Percentiles rank a stretch among this genome's conserved stretches.
Conservation (phyloP, 2,329 filamentous ascomycete species). For the Neurospora crassa region DNA sequence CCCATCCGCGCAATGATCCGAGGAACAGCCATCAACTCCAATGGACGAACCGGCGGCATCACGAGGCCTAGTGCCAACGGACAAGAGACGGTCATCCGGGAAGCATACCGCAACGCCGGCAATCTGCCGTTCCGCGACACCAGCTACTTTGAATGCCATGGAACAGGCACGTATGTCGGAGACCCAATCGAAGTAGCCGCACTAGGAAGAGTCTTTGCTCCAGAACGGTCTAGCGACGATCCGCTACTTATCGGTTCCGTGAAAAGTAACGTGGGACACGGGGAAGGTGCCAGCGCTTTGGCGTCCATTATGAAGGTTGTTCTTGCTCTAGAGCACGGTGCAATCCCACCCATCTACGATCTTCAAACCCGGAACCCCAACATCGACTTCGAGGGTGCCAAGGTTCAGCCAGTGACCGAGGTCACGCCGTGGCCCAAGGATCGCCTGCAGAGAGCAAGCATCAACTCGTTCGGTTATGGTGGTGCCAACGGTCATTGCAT, state of each 20-base stretch:
- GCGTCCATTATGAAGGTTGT: constrained; percentile 23
- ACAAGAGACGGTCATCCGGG: constrained; percentile 6
- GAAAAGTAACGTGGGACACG: constrained; percentile 21
- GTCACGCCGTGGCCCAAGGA: constrained; percentile 5
- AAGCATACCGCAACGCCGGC: constrained; percentile 2
- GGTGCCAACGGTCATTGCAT: constrained; percentile 21
- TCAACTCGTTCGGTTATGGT: constrained; percentile 23
- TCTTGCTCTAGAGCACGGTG: constrained; percentile 20
- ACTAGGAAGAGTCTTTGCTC: constrained; percentile 13
- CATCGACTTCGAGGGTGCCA: constrained; percentile 17
- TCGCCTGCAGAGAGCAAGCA: background rate
- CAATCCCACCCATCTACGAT: constrained; percentile 22
- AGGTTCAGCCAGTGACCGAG: constrained; percentile 12
- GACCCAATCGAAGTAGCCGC: constrained; percentile 16
- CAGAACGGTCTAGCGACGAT: constrained; percentile 18
- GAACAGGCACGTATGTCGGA: constrained; percentile 29
- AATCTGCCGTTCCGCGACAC: background rate
- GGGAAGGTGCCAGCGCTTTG: constrained; percentile 14
- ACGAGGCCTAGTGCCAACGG: constrained; percentile 12
- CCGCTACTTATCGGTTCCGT: constrained; percentile 19
- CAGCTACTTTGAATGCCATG: constrained; percentile 19
- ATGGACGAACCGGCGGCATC: constrained; percentile 20
- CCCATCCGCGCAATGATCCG: constrained; percentile 21
- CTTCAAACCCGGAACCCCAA: constrained; percentile 20
- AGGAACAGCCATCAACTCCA: constrained; percentile 20